phyloP scores from a whole-genome alignment of 2,329 filamentous ascomycete genomes.

The Penicillium sp. region DNA sequence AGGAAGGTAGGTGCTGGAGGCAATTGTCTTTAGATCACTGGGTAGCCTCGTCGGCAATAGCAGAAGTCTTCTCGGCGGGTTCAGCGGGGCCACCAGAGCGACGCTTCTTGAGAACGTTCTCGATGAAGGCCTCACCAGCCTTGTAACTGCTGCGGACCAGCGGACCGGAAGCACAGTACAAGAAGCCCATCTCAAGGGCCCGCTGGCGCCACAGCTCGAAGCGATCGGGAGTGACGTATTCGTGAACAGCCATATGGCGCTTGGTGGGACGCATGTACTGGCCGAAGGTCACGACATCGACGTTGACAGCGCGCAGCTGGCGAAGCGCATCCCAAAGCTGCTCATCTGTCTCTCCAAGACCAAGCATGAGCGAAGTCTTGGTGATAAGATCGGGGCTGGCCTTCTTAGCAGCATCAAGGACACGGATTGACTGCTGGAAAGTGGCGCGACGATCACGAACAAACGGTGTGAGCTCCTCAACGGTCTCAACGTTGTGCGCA shows the following conservation, averaged over 20 bases:
- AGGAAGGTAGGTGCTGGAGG: background rate
- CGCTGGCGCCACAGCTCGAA: slow-evolving; percentile 92
- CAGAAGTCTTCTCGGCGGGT: slow-evolving; percentile 27
- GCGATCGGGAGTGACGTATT: slow-evolving; percentile 86
- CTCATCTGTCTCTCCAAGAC: slow-evolving; percentile 86
- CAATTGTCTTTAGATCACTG: slow-evolving; percentile 23
- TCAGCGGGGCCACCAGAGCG: slow-evolving; percentile 31
- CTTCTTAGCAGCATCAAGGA: slow-evolving; percentile 80
- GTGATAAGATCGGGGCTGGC: slow-evolving; percentile 79
- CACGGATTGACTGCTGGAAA: slow-evolving; percentile 80
- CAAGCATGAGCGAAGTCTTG: slow-evolving; percentile 98
- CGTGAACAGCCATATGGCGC: slow-evolving; percentile 93
- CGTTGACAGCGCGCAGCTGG: slow-evolving; percentile 75
- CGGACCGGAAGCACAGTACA: slow-evolving; percentile 93
- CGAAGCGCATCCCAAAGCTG: slow-evolving; percentile 78
- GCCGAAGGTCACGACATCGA: slow-evolving; percentile 98
- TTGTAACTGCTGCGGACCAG: slow-evolving; percentile 95
- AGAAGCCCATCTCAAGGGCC: slow-evolving; percentile 90
- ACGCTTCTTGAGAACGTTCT: slow-evolving; percentile 92
- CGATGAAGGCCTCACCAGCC: slow-evolving; percentile 96
- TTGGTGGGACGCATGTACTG: slow-evolving; percentile 99
- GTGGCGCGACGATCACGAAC: slow-evolving; percentile 88
- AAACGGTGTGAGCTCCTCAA: slow-evolving; percentile 84
- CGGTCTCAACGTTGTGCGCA: slow-evolving; percentile 95
- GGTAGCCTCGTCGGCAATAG: slow-evolving; percentile 27